Evolutionary conservation across 2,329 filamentous ascomycete genomes (phyloP), one percentile per base, ranked within the genome.

Genomic region (Penicillium corylophilum): DNA sequence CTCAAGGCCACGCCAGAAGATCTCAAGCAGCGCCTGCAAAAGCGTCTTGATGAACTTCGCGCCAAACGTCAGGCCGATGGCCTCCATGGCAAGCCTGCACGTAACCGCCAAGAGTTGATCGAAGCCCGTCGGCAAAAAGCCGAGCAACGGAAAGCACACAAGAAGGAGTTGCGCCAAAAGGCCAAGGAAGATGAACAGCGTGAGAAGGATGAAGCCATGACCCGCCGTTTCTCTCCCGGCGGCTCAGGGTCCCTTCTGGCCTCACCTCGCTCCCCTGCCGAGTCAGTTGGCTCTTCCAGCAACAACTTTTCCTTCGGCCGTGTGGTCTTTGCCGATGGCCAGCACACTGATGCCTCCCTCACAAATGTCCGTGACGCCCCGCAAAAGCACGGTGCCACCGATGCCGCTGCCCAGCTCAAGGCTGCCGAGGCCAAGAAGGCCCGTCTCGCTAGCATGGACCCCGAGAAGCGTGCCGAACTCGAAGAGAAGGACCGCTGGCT

Each of bases 401-500:
- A 99, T 71, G 79, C 89, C 42, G 89, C 89, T 68, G 90, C 90
- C 1, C 90, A 92, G 6, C 83, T 99, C n/a, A 82, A 88, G 63
- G 89, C 89, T 46, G 85, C 90, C 1, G 87, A 96, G 74, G 89
- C 90, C 66, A 93, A 96, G 74, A 88, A 92, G 75, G 85, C 87
- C 64, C 87, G 91, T 24, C 76, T 97, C 26, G 82, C 85, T 40
- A 82, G 78, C 24, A 82, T 96, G 65, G 88, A 93, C 63, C 83
- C 87, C 1, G 82, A 84, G 60, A 95, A 96, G 76, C 87, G 88
- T 50, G 86, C 86, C 55, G 89, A 95, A 53, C 87, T 97, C 40
- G 85, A 91, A 54, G 90, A 96, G 73, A 97, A 97, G 78, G 93
- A 99, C 65, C 79, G 86, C 51, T 99, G 94, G 94, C 79, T 96